Evolutionary conservation across 768 basidiomycete species (phyloP).

Genomic region (Leccinum boreale): DNA sequence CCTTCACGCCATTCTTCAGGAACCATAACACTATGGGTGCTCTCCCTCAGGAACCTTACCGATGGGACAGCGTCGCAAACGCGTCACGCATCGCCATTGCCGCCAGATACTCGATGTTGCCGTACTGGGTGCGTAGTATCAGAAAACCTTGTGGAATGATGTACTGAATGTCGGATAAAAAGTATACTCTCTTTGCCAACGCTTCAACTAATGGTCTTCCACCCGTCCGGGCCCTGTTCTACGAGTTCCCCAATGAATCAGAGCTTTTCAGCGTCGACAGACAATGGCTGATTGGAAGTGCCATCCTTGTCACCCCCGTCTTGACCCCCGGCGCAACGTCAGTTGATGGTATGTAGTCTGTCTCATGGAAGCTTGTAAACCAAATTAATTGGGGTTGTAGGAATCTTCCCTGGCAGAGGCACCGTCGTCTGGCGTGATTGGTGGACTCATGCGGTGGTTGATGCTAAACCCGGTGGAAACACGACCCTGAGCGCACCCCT

Average conservation of each 20-base stretch:
- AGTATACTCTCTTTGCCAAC: conserved; percentile 45
- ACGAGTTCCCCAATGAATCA: conserved; percentile 70
- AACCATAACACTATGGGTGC: conserved; percentile 72
- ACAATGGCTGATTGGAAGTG: conserved; percentile 71
- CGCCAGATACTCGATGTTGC: conserved; percentile 66
- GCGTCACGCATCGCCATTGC: conserved; percentile 74
- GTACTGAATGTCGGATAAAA: conserved; percentile 1
- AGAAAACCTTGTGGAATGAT: background rate
- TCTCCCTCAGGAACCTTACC: conserved; percentile 72
- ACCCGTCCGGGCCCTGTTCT: conserved; percentile 73
- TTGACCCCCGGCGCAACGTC: conserved; percentile 62
- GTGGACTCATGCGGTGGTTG: conserved; percentile 61
- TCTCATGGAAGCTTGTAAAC: background rate
- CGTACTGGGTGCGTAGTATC: conserved; percentile 66
- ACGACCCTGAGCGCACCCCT: conserved; percentile 64
- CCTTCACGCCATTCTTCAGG: conserved; percentile 78
- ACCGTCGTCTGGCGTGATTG: conserved; percentile 66
- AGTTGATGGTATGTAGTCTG: conserved; percentile 51
- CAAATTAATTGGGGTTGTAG: conserved; percentile 28
- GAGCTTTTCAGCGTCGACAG: conserved; percentile 58
- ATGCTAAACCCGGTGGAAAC: conserved; percentile 39
- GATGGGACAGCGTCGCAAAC: conserved; percentile 80
- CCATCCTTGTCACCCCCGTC: conserved; percentile 76
- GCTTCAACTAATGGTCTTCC: conserved; percentile 62
- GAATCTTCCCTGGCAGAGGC: conserved; percentile 63